Conservation (phyloP, 2,329 filamentous ascomycete genomes). For the Grosmannia huntii region DNA sequence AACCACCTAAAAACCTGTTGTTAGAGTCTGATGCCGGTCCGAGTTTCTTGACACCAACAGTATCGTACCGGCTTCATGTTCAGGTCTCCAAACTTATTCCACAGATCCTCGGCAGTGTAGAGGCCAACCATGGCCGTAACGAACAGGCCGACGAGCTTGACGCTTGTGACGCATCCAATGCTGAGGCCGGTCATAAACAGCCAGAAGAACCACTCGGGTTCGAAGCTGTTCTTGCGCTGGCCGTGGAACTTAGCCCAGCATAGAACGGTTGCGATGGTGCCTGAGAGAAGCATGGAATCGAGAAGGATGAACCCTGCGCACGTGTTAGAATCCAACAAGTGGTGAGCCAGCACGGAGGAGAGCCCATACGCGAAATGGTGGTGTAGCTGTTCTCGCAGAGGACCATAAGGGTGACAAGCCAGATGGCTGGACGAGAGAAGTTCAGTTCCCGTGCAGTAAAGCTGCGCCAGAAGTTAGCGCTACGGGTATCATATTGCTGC, state of each 20-base stretch:
- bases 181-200: slow-evolving; percentile 85
- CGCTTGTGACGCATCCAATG: slow-evolving; percentile 95
- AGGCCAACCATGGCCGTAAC: slow-evolving; percentile 88
- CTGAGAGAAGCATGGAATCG: slow-evolving; percentile 97
- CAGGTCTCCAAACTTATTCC: slow-evolving; percentile 92
- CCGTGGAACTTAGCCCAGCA: slow-evolving; percentile 97
- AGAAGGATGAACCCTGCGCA: slow-evolving; percentile 67
- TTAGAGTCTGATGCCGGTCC: neutral
- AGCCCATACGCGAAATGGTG: slow-evolving; percentile 64
- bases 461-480: slow-evolving; percentile 12
- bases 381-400: slow-evolving; percentile 99
- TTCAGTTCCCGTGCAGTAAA: slow-evolving; percentile 87
- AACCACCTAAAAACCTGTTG: slow-evolving; percentile 29
- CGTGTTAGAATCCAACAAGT: neutral
- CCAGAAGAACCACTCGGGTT: slow-evolving; percentile 88
- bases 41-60: neutral
- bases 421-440: slow-evolving; percentile 75
- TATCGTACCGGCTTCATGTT: slow-evolving; percentile 69
- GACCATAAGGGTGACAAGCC: slow-evolving; percentile 93
- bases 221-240: slow-evolving; percentile 74
- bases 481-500: neutral
- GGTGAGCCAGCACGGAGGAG: neutral
- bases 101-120: slow-evolving; percentile 92
- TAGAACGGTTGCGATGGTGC: slow-evolving; percentile 93
- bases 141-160: slow-evolving; percentile 96